phyloP scores from a whole-genome alignment of 2,329 filamentous ascomycete species.

The Fusarium mexicanum region DNA sequence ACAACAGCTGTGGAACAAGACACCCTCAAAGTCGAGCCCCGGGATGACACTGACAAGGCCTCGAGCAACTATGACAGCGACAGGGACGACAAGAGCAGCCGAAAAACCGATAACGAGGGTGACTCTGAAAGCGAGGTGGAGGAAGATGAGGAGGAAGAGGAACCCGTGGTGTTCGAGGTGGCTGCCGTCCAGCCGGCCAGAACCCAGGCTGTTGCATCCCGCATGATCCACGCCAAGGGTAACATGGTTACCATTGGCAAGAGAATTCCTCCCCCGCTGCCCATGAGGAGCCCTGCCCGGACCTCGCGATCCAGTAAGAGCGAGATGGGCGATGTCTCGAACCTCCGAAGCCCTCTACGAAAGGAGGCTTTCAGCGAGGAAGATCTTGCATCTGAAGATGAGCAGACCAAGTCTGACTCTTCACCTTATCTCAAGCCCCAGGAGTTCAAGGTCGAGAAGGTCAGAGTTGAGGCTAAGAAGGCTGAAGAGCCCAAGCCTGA shows the following conservation, averaged over 20 bases:
- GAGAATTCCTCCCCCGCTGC: constrained; percentile 79
- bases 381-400: constrained; percentile 41
- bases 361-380: constrained; percentile 58
- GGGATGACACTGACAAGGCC: constrained; percentile 40
- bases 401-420: constrained; percentile 30
- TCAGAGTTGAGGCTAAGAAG: constrained; percentile 7
- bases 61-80: constrained; percentile 41
- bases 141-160: constrained; percentile 55
- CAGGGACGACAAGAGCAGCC: constrained; percentile 40
- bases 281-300: constrained; percentile 78
- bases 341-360: constrained; percentile 61
- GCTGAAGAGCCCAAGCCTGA: constrained; percentile 1
- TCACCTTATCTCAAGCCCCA: constrained; percentile 34
- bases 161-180: constrained; percentile 76
- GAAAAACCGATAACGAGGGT: constrained; percentile 41
- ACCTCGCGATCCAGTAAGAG: constrained; percentile 60
- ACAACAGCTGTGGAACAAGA: constrained; percentile 33
- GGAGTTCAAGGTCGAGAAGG: constrained; percentile 36
- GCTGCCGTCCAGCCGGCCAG: constrained; percentile 64
- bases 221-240: constrained; percentile 76
- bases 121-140: constrained; percentile 35
- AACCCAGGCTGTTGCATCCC: constrained; percentile 68
- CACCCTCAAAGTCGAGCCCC: constrained; percentile 34
- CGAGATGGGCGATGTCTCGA: constrained; percentile 67
- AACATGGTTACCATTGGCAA: constrained; percentile 88